Base-by-base conservation (phyloP, 345 rosid species). In the Sisymbrium altissimum region DNA sequence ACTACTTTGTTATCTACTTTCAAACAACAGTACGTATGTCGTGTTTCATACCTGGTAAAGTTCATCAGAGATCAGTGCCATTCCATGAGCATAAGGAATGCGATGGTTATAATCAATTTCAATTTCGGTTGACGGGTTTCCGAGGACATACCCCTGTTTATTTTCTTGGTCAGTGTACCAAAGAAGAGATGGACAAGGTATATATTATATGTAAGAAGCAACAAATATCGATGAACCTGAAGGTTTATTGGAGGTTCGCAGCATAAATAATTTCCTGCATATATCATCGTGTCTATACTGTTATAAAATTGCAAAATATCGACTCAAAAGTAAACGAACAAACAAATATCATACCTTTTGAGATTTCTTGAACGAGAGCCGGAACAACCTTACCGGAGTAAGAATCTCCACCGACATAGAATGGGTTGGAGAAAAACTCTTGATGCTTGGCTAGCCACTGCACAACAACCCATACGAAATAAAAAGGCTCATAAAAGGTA, bases 361-460 rank as follows among this genome's bases (percentile, higher is more conserved):
- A 43, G 61, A 89, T 84, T 19, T 71, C 69, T 61, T 86, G 85
- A 73, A 71, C 86, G 6, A 89, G 30, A 18, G 80, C 79, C 6
- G 97, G 97, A 33, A 89, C 64, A 23, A 68, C 67, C 9, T 73
- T 14, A 75, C 96, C 93, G 11, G 93, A 68, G 70, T 86, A 88
- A 0, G 97, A 92, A 75, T 87, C 92, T 36, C 93, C 96, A 0
- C 86, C 75, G 2, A 86, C 33, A 53, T 85, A 92, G 30, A 92
- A 14, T 6, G 84, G 88, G 62, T 78, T 86, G n/a, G 84, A 77
- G 18, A 54, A 45, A 72, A 87, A 85, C 25, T 84, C 86, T 13
- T 85, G 86, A 74, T 84, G 96, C 45, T 72, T 77, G 23, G n/a
- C 53, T 66, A 89, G 69, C 91, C 91, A 91, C 96, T 91, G 66